Base-by-base conservation (phyloP, 2,329 filamentous ascomycete species). In the Colletotrichum sp. region DNA sequence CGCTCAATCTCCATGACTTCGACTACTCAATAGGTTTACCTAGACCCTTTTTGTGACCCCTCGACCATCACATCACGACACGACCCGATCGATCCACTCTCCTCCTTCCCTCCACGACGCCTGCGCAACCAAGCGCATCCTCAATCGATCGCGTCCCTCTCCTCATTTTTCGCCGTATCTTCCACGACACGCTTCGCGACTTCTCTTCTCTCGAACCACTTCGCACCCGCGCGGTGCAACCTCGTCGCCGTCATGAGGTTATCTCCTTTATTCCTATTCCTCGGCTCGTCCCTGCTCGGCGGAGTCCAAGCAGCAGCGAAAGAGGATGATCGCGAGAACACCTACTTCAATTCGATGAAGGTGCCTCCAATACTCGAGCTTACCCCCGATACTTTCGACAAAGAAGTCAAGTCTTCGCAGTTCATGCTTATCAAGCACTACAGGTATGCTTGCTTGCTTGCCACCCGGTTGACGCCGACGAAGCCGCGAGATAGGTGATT, bases 341-440 rank as follows among this genome's bases (percentile, higher is more conserved):
- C 93, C 34, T 86, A 86, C 55, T 95, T 95, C 86, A 93, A 95
- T 81, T 90, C 88, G 77, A 88, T 93, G 80, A 87, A 87, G 52
- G 93, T 95, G 48, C 93, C 94, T 43, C 91, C 93, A 6, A 85
- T 94, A 80, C 84, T 89, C 58, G 90, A 93, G 80, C 81, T 95
- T 76, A 90, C 88, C 4, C 88, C 89, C 32, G 84, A 88, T 58
- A 92, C 87, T 78, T 90, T 93, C 78, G 89, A 92, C 7, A 85
- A 89, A 43, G 89, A 91, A 78, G 83, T 90, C 61, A 90, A 89
- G 77, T 86, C 85, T 70, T 84, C 86, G 36, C 90, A 90, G 81
- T 91, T 87, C 80, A 78, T 91, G 75, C 80, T 91, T 77, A 86
- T 92, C 64, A 92, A 94, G 83, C 93, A 93, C 79, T 94, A 91